Conservation (phyloP, 768 basidiomycete species). For the Gloeopeniophorella convolvens region DNA sequence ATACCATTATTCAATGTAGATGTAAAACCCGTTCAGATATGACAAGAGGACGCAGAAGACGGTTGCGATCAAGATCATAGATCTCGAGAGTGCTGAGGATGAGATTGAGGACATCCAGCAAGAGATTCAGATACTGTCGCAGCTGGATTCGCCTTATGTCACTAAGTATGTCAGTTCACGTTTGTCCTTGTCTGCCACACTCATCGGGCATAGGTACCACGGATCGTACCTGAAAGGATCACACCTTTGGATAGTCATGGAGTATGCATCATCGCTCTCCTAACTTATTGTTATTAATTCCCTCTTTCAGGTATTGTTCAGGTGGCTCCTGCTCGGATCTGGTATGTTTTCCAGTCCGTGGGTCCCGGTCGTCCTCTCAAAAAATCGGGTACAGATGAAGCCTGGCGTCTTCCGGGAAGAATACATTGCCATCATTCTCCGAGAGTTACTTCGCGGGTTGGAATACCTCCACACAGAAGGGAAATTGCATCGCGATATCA, state of each 20-base stretch:
- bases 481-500: slow-evolving; percentile 98
- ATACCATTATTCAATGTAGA: slow-evolving; percentile 5
- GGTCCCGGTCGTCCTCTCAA: slow-evolving; percentile 7
- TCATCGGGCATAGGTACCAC: slow-evolving; percentile 61
- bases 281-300: background rate
- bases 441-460: slow-evolving; percentile 85
- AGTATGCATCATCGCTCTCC: slow-evolving; percentile 40
- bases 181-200: slow-evolving; percentile 17
- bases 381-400: slow-evolving; percentile 68
- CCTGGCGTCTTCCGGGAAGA: slow-evolving; percentile 97
- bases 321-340: slow-evolving; percentile 97
- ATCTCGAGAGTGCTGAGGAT: slow-evolving; percentile 97
- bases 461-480: slow-evolving; percentile 96
- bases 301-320: slow-evolving; percentile 73
- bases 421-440: slow-evolving; percentile 95
- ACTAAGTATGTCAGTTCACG: slow-evolving; percentile 65
- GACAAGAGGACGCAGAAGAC: slow-evolving; percentile 95
- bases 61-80: slow-evolving; percentile 99
- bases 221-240: slow-evolving; percentile 95
- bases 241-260: slow-evolving; percentile 98
- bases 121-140: slow-evolving; percentile 96
- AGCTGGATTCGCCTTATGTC: slow-evolving; percentile 92
- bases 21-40: slow-evolving; percentile 46
- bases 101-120: slow-evolving; percentile 99
- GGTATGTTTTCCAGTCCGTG: slow-evolving; percentile 40